Percentiles rank a stretch among this genome's conserved stretches.
Conservation (phyloP, 1,284 basidiomycete species). For the Erythrobasidium hasegawianum region DNA sequence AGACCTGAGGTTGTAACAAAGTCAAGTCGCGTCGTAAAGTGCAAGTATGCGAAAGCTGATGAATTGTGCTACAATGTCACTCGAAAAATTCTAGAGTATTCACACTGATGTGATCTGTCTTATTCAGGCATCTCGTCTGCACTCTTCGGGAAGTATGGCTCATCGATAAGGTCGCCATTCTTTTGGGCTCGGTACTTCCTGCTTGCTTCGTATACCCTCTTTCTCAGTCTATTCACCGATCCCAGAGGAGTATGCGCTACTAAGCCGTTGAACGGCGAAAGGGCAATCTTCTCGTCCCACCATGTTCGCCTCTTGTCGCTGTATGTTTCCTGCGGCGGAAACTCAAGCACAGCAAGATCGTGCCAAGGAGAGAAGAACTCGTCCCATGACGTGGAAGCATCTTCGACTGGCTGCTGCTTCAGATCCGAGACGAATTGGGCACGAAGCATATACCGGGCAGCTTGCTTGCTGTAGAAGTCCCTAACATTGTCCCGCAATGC, state of each 20-base stretch:
- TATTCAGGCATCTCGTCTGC: slow-evolving; percentile 33
- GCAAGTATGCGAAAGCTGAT: not conserved
- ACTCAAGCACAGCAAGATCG: slow-evolving; percentile 27
- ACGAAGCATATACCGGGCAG: slow-evolving; percentile 18
- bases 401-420: slow-evolving; percentile 27
- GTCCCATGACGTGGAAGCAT: slow-evolving; percentile 26
- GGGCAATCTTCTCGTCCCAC: slow-evolving; percentile 35
- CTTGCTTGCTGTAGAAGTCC: slow-evolving; percentile 1
- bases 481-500: slow-evolving; percentile 12
- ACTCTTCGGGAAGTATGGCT: slow-evolving; percentile 23
- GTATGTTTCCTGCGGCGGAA: slow-evolving; percentile 23
- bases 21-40: no score
- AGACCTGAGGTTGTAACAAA: no score
- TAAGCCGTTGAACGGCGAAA: slow-evolving; percentile 34
- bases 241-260: slow-evolving; percentile 28
- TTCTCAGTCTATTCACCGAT: slow-evolving; percentile 30
- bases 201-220: slow-evolving; percentile 13
- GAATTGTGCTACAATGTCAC: no score
- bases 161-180: slow-evolving; percentile 7
- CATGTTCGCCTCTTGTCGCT: slow-evolving; percentile 15
- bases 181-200: slow-evolving; percentile 15
- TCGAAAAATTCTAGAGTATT: no score
- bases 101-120: not conserved
- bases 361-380: slow-evolving; percentile 29
- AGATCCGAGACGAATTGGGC: slow-evolving; percentile 33